Evolutionary conservation across 2,329 filamentous ascomycete species (phyloP).

Genomic region (Scedosporium boydii): DNA sequence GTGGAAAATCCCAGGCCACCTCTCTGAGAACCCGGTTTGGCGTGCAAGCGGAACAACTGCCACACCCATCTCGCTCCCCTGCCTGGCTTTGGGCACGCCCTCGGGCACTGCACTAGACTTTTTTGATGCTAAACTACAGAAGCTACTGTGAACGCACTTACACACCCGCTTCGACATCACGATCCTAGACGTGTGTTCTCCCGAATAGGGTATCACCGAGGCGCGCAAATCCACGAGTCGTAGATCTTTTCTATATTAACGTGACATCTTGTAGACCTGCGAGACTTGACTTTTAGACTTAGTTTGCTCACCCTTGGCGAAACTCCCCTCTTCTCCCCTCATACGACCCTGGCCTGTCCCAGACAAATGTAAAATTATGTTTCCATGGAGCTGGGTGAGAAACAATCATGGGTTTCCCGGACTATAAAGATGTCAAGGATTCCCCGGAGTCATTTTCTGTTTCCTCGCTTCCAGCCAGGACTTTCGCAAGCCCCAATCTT

Average conservation of each 20-base stretch:
- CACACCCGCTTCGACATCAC: too few relatives aligned
- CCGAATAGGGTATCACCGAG: neutral
- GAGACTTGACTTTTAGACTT: neutral
- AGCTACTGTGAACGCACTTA: too few relatives aligned
- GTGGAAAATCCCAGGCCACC: neutral
- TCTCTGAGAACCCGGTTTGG: neutral
- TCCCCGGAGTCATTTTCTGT: neutral
- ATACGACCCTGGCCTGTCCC: too few relatives aligned
- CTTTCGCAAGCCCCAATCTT: neutral
- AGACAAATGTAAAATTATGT: too few relatives aligned
- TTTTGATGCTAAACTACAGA: too few relatives aligned
- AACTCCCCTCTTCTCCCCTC: too few relatives aligned
- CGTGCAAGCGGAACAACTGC: neutral
- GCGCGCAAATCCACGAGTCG: neutral
- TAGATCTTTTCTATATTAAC: neutral
- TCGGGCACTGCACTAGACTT: too few relatives aligned
- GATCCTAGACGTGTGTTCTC: neutral
- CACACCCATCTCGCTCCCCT: neutral
- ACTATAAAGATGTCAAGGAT: neutral
- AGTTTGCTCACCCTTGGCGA: neutral
- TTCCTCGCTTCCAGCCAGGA: neutral
- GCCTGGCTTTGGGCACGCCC: too few relatives aligned
- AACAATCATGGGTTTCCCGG: neutral
- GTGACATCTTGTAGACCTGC: neutral
- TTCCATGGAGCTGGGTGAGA: too few relatives aligned